Percentiles rank a stretch among this genome's conserved stretches.
These are phyloP conservation scores for Fusarium robinianum DNA, from an alignment of 2,329 filamentous ascomycete genomes.

Conservation along the genomic window DNA sequence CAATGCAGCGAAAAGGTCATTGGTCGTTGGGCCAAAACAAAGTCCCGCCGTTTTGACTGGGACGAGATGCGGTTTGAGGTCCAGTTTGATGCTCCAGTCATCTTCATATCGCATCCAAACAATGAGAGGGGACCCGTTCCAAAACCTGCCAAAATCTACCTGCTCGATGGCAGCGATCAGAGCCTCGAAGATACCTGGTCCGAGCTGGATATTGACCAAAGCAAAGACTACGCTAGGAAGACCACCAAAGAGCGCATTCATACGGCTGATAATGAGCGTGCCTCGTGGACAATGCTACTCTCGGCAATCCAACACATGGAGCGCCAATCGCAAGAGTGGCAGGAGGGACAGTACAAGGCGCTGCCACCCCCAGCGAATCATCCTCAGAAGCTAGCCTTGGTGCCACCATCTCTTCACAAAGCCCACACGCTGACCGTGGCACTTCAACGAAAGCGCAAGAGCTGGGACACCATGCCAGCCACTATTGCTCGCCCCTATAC, in stretches of 20 bases:
- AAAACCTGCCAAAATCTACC: slow-evolving; percentile 38
- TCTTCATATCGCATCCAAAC: slow-evolving; percentile 51
- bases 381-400: slow-evolving; percentile 24
- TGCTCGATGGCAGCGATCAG: slow-evolving; percentile 45
- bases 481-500: slow-evolving; percentile 55
- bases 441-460: slow-evolving; percentile 51
- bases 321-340: slow-evolving; percentile 52
- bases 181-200: slow-evolving; percentile 45
- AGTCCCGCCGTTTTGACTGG: slow-evolving; percentile 46
- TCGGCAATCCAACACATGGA: slow-evolving; percentile 57
- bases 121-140: slow-evolving; percentile 47
- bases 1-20: slow-evolving; percentile 54
- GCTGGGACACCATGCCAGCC: slow-evolving; percentile 58
- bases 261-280: slow-evolving; percentile 61
- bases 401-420: slow-evolving; percentile 33
- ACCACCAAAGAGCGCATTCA: slow-evolving; percentile 47
- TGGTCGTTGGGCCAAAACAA: slow-evolving; percentile 50
- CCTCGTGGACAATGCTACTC: slow-evolving; percentile 59
- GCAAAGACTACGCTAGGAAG: slow-evolving; percentile 34
- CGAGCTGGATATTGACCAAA: slow-evolving; percentile 38
- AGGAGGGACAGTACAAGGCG: slow-evolving; percentile 40
- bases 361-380: slow-evolving; percentile 26
- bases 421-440: slow-evolving; percentile 51
- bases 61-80: slow-evolving; percentile 56
- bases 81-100: slow-evolving; percentile 54